Conservation (phyloP, 768 basidiomycete genomes). For the Amanita inopinata region DNA sequence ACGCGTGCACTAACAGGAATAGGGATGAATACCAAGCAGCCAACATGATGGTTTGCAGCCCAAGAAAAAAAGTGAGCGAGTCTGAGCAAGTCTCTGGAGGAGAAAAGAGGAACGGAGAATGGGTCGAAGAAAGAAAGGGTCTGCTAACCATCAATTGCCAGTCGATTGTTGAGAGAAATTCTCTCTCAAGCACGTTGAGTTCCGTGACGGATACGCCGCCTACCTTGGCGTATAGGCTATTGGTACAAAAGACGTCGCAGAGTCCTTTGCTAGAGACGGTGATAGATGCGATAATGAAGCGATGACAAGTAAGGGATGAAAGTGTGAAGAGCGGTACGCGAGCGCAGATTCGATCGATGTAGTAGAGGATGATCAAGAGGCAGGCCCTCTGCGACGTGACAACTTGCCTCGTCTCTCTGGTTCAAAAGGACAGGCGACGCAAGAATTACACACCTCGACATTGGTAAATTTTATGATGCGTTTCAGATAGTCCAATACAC, state of each 20-base stretch:
- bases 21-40: conserved; percentile 20
- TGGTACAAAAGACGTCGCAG: conserved; percentile 93
- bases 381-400: conserved; percentile 50
- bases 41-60: conserved; percentile 3
- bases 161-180: conserved; percentile 85
- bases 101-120: conserved; percentile 10
- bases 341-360: conserved; percentile 90
- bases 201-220: conserved; percentile 89
- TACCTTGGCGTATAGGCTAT: conserved; percentile 90
- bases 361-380: conserved; percentile 75
- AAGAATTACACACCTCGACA: conserved; percentile 61
- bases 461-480: conserved; percentile 94
- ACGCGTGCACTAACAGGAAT: conserved; percentile 64
- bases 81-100: background rate
- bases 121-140: conserved; percentile 18
- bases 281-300: conserved; percentile 92
- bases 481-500: conserved; percentile 84
- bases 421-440: conserved; percentile 7
- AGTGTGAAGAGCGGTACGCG: conserved; percentile 84
- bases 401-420: conserved; percentile 10
- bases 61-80: background rate
- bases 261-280: conserved; percentile 90
- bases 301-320: conserved; percentile 93
- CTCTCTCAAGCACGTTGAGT: conserved; percentile 90
- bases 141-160: conserved; percentile 87